Base-by-base conservation (phyloP, 2,329 filamentous ascomycete genomes). In the Cercospora berteroae region DNA sequence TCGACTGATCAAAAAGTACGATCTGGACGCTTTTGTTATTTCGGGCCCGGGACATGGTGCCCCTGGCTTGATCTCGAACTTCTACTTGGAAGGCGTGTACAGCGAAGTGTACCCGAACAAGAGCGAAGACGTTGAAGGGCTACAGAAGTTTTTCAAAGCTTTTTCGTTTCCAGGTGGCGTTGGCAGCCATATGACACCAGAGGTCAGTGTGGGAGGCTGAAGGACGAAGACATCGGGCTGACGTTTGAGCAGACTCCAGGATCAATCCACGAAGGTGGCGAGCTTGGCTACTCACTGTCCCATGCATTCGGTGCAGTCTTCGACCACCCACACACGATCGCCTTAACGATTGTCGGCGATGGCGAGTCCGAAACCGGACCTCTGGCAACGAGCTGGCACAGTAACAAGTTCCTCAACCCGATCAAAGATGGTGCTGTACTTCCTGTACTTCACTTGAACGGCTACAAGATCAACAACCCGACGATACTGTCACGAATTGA, bases 401-500 rank as follows among this genome's bases (percentile, higher is more conserved):
- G 89, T 79, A 93, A 86, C 75, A 94, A 94, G 78, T 93, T 93
- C 80, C 84, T 94, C 70, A 93, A 93, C 76, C 91, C 91, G 4
- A 89, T 91, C 72, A 89, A 86, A 0, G 90, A 93, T 74, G 91
- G 91, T 31, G 91, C 90, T 42, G 91, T 94, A 7, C 83, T 94
- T 1, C 91, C 91, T 0, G 88, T 94, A 5, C 84, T 94, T 10
- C 90, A 94, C 77, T 83, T 94, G 36, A 94, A 94, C 73, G 91
- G 91, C 57, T 94, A 93, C 84, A 94, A 94, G 83, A 93, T 93
- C 82, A 91, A 92, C 82, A 92, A 92, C 78, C 90, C 90, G 8
- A 93, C 88, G 5, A 76, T 94, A 0, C 85, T 93, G 16, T 88
- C 90, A 13, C 87, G 91, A 71, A 89, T 94, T 75, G 86, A 87